Conservation (phyloP, 192 early-diverging fungal genomes). For the Mortierella claussenii region DNA sequence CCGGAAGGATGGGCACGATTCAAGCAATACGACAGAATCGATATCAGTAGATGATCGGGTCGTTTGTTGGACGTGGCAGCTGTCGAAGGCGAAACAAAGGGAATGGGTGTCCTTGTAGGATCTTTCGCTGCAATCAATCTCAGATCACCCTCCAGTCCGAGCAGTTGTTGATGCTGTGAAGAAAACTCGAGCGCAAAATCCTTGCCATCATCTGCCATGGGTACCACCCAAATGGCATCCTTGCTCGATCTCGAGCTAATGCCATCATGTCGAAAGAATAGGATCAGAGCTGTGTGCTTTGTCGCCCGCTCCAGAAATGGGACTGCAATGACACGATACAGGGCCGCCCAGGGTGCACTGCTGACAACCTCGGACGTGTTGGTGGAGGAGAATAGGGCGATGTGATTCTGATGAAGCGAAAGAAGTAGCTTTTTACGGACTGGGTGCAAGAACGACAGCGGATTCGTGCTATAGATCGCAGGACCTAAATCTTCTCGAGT, state of each 20-base stretch:
- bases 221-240: conserved; percentile 44
- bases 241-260: conserved; percentile 13
- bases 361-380: conserved; percentile 8
- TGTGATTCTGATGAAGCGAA: conserved; percentile 12
- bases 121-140: background rate
- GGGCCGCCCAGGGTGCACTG: conserved; percentile 21
- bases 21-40: conserved; percentile 18
- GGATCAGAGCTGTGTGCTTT: conserved; percentile 34
- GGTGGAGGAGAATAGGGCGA: conserved; percentile 27
- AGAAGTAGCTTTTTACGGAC: conserved; percentile 45
- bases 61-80: conserved; percentile 13
- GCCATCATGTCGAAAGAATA: conserved; percentile 31
- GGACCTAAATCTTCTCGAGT: conserved; percentile 17
- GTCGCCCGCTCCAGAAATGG: conserved; percentile 41
- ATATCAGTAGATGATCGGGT: conserved; percentile 32
- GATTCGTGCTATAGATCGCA: conserved; percentile 22
- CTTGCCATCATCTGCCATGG: conserved; percentile 39
- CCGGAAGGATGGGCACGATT: background rate
- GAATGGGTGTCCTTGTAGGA: conserved; percentile 13
- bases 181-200: conserved; percentile 24
- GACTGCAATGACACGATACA: conserved; percentile 29
- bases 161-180: conserved; percentile 9
- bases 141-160: conserved; percentile 22
- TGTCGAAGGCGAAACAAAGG: background rate
- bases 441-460: conserved; percentile 37